Evolutionary conservation across 805 yeast species (phyloP).

Genomic region (Blastobotrys mokoenaii): DNA sequence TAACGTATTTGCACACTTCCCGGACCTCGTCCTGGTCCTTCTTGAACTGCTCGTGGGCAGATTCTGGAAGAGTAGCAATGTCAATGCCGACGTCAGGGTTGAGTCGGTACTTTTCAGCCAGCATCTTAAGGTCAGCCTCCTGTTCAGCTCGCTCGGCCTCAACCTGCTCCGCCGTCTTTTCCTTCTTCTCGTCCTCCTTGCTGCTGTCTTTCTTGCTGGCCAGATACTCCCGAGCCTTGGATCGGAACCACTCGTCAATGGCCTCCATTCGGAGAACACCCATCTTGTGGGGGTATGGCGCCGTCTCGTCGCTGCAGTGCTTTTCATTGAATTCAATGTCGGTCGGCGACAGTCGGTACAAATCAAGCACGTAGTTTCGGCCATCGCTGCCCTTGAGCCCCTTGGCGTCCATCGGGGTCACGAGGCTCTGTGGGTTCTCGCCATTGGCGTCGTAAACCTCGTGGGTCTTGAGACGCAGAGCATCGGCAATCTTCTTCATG

Average conservation of each 20-base stretch:
- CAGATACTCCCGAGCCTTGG: conserved; percentile 46
- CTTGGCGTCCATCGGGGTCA: conserved; percentile 70
- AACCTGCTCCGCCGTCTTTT: conserved; percentile 25
- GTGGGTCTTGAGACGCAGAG: conserved; percentile 72
- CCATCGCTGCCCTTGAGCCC: conserved; percentile 83
- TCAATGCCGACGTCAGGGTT: conserved; percentile 68
- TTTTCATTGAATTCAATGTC: conserved; percentile 69
- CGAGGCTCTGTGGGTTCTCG: conserved; percentile 38
- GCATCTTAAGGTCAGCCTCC: conserved; percentile 27
- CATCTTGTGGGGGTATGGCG: conserved; percentile 71
- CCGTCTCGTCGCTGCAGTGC: conserved; percentile 36
- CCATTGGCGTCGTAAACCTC: conserved; percentile 43
- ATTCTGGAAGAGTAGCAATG: conserved; percentile 31
- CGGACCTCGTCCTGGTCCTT: conserved; percentile 60
- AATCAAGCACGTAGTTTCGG: conserved; percentile 74
- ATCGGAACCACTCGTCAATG: conserved; percentile 81
- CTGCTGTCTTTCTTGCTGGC: conserved; percentile 12
- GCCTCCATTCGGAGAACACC: conserved; percentile 79
- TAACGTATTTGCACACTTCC: conserved; percentile 58
- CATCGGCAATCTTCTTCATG: conserved; percentile 56
- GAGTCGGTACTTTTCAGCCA: conserved; percentile 46
- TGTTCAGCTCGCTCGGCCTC: conserved; percentile 34
- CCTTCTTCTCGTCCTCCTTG: conserved; percentile 13
- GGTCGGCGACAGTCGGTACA: conserved; percentile 75
- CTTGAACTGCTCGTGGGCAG: conserved; percentile 29